Evolutionary conservation across 108 stramenopile species (phyloP).

Genomic region (Nannochloropsis oceanica): DNA sequence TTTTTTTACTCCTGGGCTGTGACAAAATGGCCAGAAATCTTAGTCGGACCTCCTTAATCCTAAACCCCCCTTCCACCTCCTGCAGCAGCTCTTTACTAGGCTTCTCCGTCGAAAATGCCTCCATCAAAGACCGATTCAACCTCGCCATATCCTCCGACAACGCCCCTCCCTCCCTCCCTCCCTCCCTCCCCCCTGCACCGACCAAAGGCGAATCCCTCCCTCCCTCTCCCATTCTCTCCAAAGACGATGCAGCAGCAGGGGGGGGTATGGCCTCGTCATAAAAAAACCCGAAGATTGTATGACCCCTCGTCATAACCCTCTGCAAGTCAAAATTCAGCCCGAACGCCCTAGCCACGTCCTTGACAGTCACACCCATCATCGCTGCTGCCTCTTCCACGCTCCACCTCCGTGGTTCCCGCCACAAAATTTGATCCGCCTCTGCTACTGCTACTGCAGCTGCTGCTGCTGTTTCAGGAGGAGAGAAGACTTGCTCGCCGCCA

Average conservation of each 20-base stretch:
- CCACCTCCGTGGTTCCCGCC: not conserved
- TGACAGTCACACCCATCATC: not conserved
- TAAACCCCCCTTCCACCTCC: not conserved
- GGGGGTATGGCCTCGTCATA: not conserved
- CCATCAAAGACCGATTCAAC: not conserved
- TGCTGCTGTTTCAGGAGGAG: no score
- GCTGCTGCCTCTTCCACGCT: not conserved
- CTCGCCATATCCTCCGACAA: not conserved
- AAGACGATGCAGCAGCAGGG: no score
- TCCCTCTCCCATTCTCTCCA: not conserved
- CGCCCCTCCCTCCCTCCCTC: not conserved
- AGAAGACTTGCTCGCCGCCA: no score
- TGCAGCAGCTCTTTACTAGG: not conserved
- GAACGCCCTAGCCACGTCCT: not conserved
- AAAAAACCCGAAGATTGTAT: not conserved
- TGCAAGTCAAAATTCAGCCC: not conserved
- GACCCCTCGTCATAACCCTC: not conserved
- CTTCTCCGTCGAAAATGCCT: not conserved
- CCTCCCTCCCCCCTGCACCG: not conserved
- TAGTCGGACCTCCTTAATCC: not conserved
- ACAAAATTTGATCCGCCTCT: not conserved
- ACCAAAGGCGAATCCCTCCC: not conserved
- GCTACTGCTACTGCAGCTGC: no score
- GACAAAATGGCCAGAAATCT: not conserved
- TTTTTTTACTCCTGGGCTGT: not conserved